phyloP scores from a whole-genome alignment of 2,329 filamentous ascomycete species.

The Penicillium janthinellum region DNA sequence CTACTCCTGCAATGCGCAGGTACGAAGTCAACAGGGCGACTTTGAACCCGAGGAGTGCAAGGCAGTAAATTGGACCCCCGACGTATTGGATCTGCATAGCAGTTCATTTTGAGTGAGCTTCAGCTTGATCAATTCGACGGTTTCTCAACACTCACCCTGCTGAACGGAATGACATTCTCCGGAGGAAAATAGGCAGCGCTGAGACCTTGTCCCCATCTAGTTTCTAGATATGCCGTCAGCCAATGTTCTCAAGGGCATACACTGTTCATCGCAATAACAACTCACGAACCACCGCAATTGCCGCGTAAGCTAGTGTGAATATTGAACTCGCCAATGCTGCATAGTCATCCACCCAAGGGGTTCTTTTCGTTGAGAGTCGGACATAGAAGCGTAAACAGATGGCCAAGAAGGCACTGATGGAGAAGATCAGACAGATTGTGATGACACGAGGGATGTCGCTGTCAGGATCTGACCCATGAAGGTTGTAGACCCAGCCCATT shows the following conservation, averaged over 20 bases:
- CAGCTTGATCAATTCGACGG: background rate
- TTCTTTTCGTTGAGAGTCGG: background rate
- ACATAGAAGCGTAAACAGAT: background rate
- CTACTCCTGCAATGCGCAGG: constrained; percentile 52
- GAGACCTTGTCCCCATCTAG: background rate
- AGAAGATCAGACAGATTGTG: constrained; percentile 1
- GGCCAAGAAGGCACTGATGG: background rate
- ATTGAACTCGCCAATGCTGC: background rate
- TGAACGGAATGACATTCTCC: background rate
- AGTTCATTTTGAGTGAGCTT: background rate
- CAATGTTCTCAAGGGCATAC: background rate
- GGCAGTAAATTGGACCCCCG: constrained; percentile 31
- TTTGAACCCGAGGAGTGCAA: constrained; percentile 50
- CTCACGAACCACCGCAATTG: background rate
- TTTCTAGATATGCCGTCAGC: background rate
- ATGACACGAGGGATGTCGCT: constrained; percentile 26
- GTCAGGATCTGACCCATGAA: constrained; percentile 25
- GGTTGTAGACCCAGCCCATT: constrained; percentile 37
- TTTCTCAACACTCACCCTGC: background rate
- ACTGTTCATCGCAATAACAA: background rate
- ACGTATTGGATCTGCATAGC: constrained; percentile 15
- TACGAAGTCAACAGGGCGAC: constrained; percentile 52
- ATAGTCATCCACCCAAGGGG: background rate
- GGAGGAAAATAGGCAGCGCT: background rate
- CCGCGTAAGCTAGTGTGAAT: background rate